A percentile compares a stretch with the other conserved stretches of the same genome.
phyloP scores from a whole-genome alignment of 2,329 filamentous ascomycete species.

The Trichothecium sympodiale region DNA sequence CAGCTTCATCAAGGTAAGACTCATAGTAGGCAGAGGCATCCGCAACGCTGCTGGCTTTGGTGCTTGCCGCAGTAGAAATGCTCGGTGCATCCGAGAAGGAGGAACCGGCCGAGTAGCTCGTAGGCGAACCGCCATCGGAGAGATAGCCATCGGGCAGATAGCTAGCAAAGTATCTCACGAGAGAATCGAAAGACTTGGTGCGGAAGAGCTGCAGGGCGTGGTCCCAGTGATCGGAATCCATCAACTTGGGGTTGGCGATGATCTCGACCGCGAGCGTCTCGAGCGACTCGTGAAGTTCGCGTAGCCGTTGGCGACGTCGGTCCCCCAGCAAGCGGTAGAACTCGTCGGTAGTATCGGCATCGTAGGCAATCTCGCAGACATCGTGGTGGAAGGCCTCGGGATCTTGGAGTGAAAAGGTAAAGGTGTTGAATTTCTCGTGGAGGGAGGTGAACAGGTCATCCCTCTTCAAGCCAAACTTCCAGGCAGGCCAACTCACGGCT shows the following conservation, averaged over 20 bases:
- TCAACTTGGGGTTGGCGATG: constrained; percentile 46
- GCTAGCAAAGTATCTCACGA: constrained; percentile 48
- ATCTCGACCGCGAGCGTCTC: constrained; percentile 50
- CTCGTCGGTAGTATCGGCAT: constrained; percentile 37
- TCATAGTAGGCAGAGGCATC: constrained; percentile 10
- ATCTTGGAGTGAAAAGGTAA: constrained; percentile 44
- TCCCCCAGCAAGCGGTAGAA: constrained; percentile 43
- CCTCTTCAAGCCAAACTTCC: constrained; percentile 53
- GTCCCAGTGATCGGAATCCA: constrained; percentile 49
- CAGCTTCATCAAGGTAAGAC: constrained; percentile 28
- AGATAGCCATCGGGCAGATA: constrained; percentile 42
- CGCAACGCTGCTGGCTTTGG: constrained; percentile 26
- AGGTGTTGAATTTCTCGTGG: constrained; percentile 49
- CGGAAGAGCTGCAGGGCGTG: constrained; percentile 48
- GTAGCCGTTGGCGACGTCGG: constrained; percentile 41
- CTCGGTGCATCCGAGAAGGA: constrained; percentile 27
- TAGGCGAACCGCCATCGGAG: neutral
- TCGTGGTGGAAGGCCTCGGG: constrained; percentile 51
- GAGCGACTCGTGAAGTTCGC: constrained; percentile 43
- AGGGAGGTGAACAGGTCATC: constrained; percentile 46
- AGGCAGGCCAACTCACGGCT: constrained; percentile 43
- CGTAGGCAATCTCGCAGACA: constrained; percentile 45
- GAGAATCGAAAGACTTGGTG: constrained; percentile 46
- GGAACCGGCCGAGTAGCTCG: constrained; percentile 23
- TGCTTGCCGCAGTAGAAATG: constrained; percentile 21